These are phyloP conservation scores for Penicillium cinerascens DNA, from an alignment of 495 filamentous ascomycete genomes.

Conservation along the genomic window DNA sequence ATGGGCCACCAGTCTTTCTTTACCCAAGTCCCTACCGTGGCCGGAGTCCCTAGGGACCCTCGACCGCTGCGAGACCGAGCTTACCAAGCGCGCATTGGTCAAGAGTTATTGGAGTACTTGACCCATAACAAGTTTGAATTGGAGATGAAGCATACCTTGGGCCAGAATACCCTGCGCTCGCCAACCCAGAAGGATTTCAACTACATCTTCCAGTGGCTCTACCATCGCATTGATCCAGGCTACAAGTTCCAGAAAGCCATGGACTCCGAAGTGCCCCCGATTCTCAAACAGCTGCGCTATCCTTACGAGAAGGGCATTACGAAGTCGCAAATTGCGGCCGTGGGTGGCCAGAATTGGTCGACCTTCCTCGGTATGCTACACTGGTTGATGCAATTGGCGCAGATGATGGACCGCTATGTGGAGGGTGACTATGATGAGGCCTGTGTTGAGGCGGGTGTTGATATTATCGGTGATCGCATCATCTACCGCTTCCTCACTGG, in stretches of 20 bases:
- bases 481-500: slow-evolving; percentile 86
- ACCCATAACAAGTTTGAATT: slow-evolving; percentile 91
- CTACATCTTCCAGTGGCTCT: slow-evolving; percentile 95
- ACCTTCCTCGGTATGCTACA: slow-evolving; percentile 90
- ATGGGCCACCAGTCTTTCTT: slow-evolving; percentile 86
- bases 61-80: slow-evolving; percentile 76
- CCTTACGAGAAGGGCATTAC: slow-evolving; percentile 91
- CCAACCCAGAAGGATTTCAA: slow-evolving; percentile 99
- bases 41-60: slow-evolving; percentile 82
- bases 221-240: slow-evolving; percentile 87
- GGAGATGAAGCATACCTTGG: slow-evolving; percentile 89
- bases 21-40: slow-evolving; percentile 71
- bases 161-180: slow-evolving; percentile 79
- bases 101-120: slow-evolving; percentile 89
- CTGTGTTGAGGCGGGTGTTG: slow-evolving; percentile 79
- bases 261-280: slow-evolving; percentile 86
- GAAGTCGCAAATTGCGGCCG: slow-evolving; percentile 89
- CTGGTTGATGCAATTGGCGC: slow-evolving; percentile 97
- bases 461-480: slow-evolving; percentile 83
- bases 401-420: slow-evolving; percentile 80
- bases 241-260: slow-evolving; percentile 90
- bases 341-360: slow-evolving; percentile 93
- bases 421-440: slow-evolving; percentile 80
- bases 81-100: slow-evolving; percentile 77
- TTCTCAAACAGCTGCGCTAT: slow-evolving; percentile 90